Percentiles rank a stretch among this genome's conserved stretches.
Conservation (phyloP, 108 stramenopile genomes). For the Licmophora abbreviata region DNA sequence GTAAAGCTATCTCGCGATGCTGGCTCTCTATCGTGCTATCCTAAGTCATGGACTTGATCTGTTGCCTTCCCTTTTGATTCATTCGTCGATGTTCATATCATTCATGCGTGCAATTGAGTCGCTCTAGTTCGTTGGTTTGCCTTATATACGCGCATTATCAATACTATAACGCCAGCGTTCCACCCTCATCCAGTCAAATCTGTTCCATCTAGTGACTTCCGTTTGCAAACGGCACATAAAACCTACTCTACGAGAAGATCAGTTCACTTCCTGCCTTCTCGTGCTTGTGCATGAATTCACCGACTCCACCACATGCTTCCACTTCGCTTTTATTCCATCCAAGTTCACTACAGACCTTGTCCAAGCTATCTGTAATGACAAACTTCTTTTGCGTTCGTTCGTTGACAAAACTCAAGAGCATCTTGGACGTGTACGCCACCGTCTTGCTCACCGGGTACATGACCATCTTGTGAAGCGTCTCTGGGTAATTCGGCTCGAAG, state of each 20-base stretch:
- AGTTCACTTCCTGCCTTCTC: constrained; percentile 52
- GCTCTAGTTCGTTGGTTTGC: too few species aligned
- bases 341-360: constrained; percentile 59
- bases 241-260: constrained; percentile 17
- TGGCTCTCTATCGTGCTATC: too few species aligned
- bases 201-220: too few species aligned
- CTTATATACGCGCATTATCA: too few species aligned
- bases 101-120: too few species aligned
- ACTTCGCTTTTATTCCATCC: constrained; percentile 72
- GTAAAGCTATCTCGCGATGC: too few species aligned
- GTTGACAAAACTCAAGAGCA: constrained; percentile 70
- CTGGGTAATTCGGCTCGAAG: constrained; percentile 80
- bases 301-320: constrained; percentile 59
- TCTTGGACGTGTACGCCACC: constrained; percentile 34
- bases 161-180: too few species aligned
- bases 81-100: too few species aligned
- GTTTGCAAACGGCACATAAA: too few species aligned
- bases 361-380: constrained; percentile 66
- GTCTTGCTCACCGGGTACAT: constrained; percentile 69
- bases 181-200: too few species aligned
- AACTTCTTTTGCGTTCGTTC: constrained; percentile 77
- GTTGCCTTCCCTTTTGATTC: too few species aligned
- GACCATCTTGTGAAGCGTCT: constrained; percentile 67
- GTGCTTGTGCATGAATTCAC: constrained; percentile 66
- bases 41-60: too few species aligned